A percentile compares a stretch with the other conserved stretches of the same genome.
Evolutionary conservation across 2,329 filamentous ascomycete species (phyloP).

Genomic region (Venturia nashicola): DNA sequence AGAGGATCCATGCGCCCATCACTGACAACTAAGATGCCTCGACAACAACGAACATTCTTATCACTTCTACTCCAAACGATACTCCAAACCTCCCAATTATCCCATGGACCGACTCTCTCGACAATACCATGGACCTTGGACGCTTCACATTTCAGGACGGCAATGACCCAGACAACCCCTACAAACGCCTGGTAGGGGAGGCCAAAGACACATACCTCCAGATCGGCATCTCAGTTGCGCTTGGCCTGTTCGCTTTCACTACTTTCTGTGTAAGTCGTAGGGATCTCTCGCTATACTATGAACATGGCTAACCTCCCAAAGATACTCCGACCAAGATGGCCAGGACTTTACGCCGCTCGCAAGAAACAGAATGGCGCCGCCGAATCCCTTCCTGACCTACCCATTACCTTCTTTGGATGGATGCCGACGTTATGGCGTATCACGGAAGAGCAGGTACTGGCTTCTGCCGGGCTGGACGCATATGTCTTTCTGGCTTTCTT

Average conservation of each 20-base stretch:
- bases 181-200: constrained; percentile 12
- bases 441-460: constrained; percentile 77
- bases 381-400: constrained; percentile 60
- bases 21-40: background rate
- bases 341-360: constrained; percentile 76
- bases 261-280: constrained; percentile 55
- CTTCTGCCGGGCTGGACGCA: constrained; percentile 84
- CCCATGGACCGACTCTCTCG: background rate
- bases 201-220: constrained; percentile 44
- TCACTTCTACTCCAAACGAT: too few species aligned
- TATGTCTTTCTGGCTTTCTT: constrained; percentile 95
- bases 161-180: background rate
- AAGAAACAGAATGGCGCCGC: constrained; percentile 61
- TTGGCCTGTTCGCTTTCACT: constrained; percentile 61
- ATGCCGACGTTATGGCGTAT: constrained; percentile 75
- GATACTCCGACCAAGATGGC: constrained; percentile 85
- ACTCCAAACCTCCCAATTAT: background rate
- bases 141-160: background rate
- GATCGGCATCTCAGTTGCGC: constrained; percentile 55
- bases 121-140: background rate
- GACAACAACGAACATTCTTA: background rate
- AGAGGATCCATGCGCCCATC: background rate
- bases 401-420: constrained; percentile 84
- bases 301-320: constrained; percentile 28
- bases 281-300: too few species aligned